These are phyloP conservation scores for Cichorium intybus DNA, from an alignment of 140 eudicot genomes.

Conservation along the genomic window DNA sequence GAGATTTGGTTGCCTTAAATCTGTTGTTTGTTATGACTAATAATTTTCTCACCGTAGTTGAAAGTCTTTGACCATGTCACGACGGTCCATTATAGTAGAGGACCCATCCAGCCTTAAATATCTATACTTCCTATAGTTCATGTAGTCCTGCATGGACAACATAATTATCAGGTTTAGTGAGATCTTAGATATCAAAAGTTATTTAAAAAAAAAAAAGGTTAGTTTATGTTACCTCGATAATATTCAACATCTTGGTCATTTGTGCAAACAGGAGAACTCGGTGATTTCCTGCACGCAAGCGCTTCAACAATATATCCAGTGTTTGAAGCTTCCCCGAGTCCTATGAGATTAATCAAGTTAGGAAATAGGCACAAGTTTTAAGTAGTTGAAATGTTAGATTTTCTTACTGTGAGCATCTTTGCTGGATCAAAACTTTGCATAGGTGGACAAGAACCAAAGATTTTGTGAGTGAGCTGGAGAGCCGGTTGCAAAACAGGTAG, in stretches of 20 bases:
- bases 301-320: slow-evolving; percentile 85
- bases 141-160: slow-evolving; percentile 73
- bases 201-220: neutral
- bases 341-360: slow-evolving; percentile 33
- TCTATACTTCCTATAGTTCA: slow-evolving; percentile 90
- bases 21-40: too few species aligned
- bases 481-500: slow-evolving; percentile 83
- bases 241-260: slow-evolving; percentile 97
- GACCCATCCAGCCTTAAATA: slow-evolving; percentile 97
- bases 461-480: slow-evolving; percentile 76
- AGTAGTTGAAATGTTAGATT: neutral
- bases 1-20: too few species aligned
- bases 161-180: too few species aligned
- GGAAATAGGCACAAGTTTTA: slow-evolving; percentile 14
- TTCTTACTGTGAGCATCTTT: slow-evolving; percentile 82
- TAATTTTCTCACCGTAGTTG: slow-evolving; percentile 63
- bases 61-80: slow-evolving; percentile 98
- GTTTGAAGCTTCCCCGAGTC: slow-evolving; percentile 99
- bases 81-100: slow-evolving; percentile 88
- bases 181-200: neutral
- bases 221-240: slow-evolving; percentile 71
- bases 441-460: slow-evolving; percentile 97
- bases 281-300: slow-evolving; percentile 91
- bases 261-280: slow-evolving; percentile 99
- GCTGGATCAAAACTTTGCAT: slow-evolving; percentile 97